Evolutionary conservation across 768 basidiomycete species (phyloP).

Genomic region (Cyclocybe cylindracea): DNA sequence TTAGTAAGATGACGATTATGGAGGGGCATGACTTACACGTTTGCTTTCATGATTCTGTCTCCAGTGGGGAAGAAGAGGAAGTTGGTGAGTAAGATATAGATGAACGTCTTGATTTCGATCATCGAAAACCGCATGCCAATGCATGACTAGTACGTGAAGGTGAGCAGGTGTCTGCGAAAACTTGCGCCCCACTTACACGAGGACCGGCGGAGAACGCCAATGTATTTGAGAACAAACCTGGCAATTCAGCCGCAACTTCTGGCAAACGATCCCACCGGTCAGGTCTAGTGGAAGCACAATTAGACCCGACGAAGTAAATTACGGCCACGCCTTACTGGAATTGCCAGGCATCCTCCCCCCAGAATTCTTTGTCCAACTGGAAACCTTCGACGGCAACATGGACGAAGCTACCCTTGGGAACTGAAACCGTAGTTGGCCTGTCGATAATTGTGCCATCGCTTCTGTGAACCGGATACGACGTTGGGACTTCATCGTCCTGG

Average conservation of each 20-base stretch:
- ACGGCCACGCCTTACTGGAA: constrained; percentile 59
- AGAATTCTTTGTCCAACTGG: constrained; percentile 74
- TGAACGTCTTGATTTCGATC: constrained; percentile 80
- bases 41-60: constrained; percentile 56
- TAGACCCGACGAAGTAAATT: background rate
- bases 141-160: constrained; percentile 56
- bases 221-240: constrained; percentile 71
- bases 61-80: constrained; percentile 61
- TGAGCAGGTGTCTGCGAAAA: background rate
- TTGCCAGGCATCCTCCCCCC: constrained; percentile 82
- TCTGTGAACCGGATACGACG: constrained; percentile 58
- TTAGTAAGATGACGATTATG: background rate
- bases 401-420: constrained; percentile 72
- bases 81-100: constrained; percentile 67
- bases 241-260: constrained; percentile 62
- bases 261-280: constrained; percentile 82
- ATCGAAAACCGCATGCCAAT: constrained; percentile 82
- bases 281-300: constrained; percentile 46
- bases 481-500: constrained; percentile 77
- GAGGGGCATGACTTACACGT: constrained; percentile 49
- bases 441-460: constrained; percentile 46
- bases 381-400: constrained; percentile 81
- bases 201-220: constrained; percentile 83
- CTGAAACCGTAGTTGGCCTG: constrained; percentile 40
- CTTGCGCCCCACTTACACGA: constrained; percentile 49